Percentiles rank a stretch among this genome's conserved stretches.
Evolutionary conservation across 306 rosid species (phyloP).

Genomic region (Quercus cerris): DNA sequence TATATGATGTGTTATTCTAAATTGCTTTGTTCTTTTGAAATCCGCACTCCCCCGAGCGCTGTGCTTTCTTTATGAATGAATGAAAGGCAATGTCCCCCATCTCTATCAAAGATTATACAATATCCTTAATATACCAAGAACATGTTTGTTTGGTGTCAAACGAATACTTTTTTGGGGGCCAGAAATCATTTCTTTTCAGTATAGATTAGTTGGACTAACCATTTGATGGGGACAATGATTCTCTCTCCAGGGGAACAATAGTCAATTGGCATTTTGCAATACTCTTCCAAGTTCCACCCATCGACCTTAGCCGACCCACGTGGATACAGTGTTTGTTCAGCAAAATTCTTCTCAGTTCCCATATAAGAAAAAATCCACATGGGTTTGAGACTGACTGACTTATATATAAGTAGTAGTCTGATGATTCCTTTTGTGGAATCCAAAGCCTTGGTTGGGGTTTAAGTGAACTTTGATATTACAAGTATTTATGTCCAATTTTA

Average conservation of each 20-base stretch:
- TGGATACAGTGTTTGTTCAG: not conserved
- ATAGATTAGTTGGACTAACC: not conserved
- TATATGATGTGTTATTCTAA: too few relatives aligned
- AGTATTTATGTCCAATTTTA: not conserved
- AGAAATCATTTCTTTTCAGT: not conserved
- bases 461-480: not conserved
- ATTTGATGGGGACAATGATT: not conserved
- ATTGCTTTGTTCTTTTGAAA: too few relatives aligned
- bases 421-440: not conserved
- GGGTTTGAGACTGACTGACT: not conserved
- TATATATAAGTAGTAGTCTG: not conserved
- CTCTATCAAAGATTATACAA: not conserved
- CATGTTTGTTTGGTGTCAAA: not conserved
- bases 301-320: not conserved
- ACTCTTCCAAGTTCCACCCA: not conserved
- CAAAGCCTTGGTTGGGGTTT: not conserved
- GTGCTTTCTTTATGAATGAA: too few relatives aligned
- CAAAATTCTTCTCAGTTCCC: not conserved
- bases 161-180: not conserved
- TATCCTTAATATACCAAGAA: not conserved
- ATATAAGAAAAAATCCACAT: not conserved
- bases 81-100: not conserved
- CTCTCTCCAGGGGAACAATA: not conserved
- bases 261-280: too few relatives aligned
- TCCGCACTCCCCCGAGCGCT: too few relatives aligned